Percentiles rank a stretch among this genome's conserved stretches.
Evolutionary conservation across 2,329 filamentous ascomycete genomes (phyloP).

Genomic region (Aureobasidium zeae): DNA sequence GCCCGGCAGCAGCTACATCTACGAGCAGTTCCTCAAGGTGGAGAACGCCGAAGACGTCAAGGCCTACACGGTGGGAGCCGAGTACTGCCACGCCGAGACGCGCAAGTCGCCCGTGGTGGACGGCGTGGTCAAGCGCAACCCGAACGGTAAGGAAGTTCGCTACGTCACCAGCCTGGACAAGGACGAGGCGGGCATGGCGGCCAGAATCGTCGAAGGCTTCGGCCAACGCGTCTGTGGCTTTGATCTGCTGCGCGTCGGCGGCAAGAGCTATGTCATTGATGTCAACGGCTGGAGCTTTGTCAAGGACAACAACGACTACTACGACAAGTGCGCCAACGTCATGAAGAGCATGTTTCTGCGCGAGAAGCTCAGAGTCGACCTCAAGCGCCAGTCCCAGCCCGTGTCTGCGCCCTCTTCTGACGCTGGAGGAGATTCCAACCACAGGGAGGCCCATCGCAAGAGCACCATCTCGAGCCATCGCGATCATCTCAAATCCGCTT

Average conservation of each 20-base stretch:
- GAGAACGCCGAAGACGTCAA: constrained; percentile 98
- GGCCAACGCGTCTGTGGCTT: constrained; percentile 95
- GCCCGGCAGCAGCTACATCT: constrained; percentile 75
- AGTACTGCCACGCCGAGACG: constrained; percentile 93
- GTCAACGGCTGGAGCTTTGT: constrained; percentile 99
- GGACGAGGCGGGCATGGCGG: constrained; percentile 76
- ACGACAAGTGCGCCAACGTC: constrained; percentile 80
- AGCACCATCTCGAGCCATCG: constrained; percentile 30
- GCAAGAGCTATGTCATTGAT: constrained; percentile 94
- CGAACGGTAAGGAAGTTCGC: constrained; percentile 90
- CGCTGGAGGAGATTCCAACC: constrained; percentile 20
- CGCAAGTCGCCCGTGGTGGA: constrained; percentile 96
- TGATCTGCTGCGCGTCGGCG: constrained; percentile 77
- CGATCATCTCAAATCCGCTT: constrained; percentile 46
- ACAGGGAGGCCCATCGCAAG: constrained; percentile 25
- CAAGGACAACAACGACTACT: constrained; percentile 98
- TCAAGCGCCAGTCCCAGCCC: constrained; percentile 24
- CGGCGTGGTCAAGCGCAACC: constrained; percentile 89
- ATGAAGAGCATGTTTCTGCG: constrained; percentile 79
- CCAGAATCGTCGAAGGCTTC: constrained; percentile 83
- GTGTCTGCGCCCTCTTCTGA: constrained; percentile 18
- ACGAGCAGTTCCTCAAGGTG: constrained; percentile 92
- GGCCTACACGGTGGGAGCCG: constrained; percentile 88
- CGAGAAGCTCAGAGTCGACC: constrained; percentile 56
- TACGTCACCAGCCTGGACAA: constrained; percentile 80